Base-by-base conservation (phyloP, 768 basidiomycete species). In the Termitomyces sp. region DNA sequence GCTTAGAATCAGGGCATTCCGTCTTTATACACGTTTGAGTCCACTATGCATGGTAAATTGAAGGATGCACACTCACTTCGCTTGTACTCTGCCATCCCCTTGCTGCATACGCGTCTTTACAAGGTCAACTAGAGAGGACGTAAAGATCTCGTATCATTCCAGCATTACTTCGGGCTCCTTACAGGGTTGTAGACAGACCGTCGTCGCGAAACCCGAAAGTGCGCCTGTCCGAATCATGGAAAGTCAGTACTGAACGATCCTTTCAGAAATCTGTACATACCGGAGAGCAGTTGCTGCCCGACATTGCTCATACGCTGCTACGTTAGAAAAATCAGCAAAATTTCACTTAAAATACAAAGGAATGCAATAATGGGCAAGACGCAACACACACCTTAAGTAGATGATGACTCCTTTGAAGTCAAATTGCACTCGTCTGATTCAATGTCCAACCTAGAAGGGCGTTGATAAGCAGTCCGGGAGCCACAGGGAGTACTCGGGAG, bases 71-170 rank as follows among this genome's bases (percentile, higher is more conserved):
- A 65, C 75, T 59, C 63, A 79, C 82, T 72, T 68, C 64, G 69
- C 65, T 21, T 41, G 67, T 38, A 73, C 41, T 31, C 60, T 65
- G 6, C 80, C 80, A 69, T 90, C 87, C 53, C 85, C 84, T 71
- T 95, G 92, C 68, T 95, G 94, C 62, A 95, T 67, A 46, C 94
- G 82, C n/a, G 95, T 96, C 73, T 97, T 97, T 62, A 97, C 71
- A 23, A 96, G 76, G 73, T 97, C 95, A 62, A 96, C 90, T 92
- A 43, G 17, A 17, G 35, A 25, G 29, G n/a, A 12, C 5, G 27
- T 34, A 44, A 59, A 32, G 5, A 56, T 25, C 2, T 16, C 16
- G 6, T n/a, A 8, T 25, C 25, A 43, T 29, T 35, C 35, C 8
- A 0, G 8, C 42, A 31, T 16, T 29, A 10, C 16, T 34, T 29